Base-by-base conservation (phyloP, 179 eudicot species). In the Nepenthes alata region DNA sequence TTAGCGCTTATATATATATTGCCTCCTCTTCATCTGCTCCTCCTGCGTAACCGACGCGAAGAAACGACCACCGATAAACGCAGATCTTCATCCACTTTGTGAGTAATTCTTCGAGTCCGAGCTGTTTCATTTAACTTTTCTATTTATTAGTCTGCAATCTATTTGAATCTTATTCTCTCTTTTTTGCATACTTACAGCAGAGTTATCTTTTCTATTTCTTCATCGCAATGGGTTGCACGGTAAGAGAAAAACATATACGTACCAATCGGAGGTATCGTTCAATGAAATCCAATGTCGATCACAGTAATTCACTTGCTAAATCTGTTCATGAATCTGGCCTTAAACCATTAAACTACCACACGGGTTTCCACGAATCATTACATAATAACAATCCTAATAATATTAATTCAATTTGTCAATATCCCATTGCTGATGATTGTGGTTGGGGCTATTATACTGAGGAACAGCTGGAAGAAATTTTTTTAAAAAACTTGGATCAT, bases 401-500 rank as follows among this genome's bases (percentile, higher is more conserved):
- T 63, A 62, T 78, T 12, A 72, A 68, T 60, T 55, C 68, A 14
- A 76, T 54, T 53, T 7, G 65, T 35, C 77, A 60, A 44, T 66
- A 67, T 63, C 75, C 77, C 25, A 47, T 68, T 72, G 76, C 78
- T 59, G 97, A 87, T 55, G 90, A 89, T 59, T 78, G 77, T 70
- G 85, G 85, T 50, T 85, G 90, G 96, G 89, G 88, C 0, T 93
- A 85, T 77, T 86, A 90, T 73, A 86, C 98, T 37, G 98, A 93
- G 80, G 98, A 89, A 55, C 90, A 93, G 64, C 75, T 93, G 48
- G 88, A 87, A 74, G 93, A 89, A 62, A 80, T 85, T 55, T 57
- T 93, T 78, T 65, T 89, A 53, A 86, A 86, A 62, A 84, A 87
- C 70, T 68, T 93, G 64, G 97, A 93, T 70, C 73, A 74, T 72